Evolutionary conservation across 352 stramenopile species (phyloP), one percentile per base, ranked within the genome.

Genomic region (Globisporangium cystogenes): DNA sequence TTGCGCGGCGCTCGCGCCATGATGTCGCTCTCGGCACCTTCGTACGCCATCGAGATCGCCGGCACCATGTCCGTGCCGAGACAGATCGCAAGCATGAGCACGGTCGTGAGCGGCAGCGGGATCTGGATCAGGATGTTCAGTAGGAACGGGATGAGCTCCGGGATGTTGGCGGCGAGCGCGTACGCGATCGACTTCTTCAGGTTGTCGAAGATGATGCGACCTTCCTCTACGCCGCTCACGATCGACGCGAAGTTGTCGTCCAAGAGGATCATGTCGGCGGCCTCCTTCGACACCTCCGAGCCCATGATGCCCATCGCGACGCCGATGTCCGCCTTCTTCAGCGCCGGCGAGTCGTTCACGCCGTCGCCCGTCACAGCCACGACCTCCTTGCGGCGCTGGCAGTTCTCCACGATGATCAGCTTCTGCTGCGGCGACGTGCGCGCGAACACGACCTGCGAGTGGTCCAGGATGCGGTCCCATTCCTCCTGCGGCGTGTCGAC

Each of bases 161-260:
- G 83, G 36, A 97, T 94, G 67, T 97, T 97, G 51, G 85, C 84
- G 18, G 90, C 82, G 0, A 98, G 74, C 8, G 91, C 92, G 65
- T 98, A 98, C 29, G 72, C 78, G 57, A 98, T 95, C 24, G 76
- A 95, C 57, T 97, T 97, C 64, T 99, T 97, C 33, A 98, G 67
- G 68, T 98, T 98, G 67, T 94, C 85, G 61, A 98, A 98, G 53
- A 98, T 97, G 41, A 96, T 76, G 27, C 96, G 86, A 10, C 96
- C 96, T 74, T 98, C 88, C 53, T 96, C 82, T 7, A 99, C 90
- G 55, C 93, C 96, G 33, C 65, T 75, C 47, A 99, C 91, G 59
- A 99, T 98, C 11, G 92, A 98, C 7, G 90, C 90, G 70, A 99
- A 99, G 77, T 99, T 98, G 72, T 99, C 95, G 80, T 99, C 84